Evolutionary conservation across 805 yeast genomes (phyloP).

Genomic region (Pichia scutulata): DNA sequence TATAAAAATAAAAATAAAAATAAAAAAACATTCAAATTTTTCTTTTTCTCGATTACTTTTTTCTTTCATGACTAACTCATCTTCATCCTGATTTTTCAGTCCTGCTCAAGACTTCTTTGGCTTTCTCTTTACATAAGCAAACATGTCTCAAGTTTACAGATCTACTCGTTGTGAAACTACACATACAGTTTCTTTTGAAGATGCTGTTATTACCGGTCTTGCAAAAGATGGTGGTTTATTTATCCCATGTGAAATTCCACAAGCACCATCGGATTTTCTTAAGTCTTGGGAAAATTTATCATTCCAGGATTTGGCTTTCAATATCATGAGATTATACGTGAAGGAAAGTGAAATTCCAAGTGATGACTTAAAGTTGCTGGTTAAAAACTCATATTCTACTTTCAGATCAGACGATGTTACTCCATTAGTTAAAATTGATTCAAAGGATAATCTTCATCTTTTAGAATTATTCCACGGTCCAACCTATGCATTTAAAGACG

Average conservation of each 20-base stretch:
- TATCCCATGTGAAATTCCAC: conserved; percentile 78
- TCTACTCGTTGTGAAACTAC: conserved; percentile 61
- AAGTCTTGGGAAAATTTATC: conserved; percentile 63
- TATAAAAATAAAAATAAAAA: background rate
- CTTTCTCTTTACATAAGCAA: background rate
- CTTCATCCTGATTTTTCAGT: background rate
- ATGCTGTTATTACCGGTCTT: conserved; percentile 79
- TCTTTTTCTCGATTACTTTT: background rate
- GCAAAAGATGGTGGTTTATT: conserved; percentile 97
- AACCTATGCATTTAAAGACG: conserved; percentile 98
- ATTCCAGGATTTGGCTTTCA: conserved; percentile 82
- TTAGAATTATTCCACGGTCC: conserved; percentile 98
- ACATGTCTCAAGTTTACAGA: conserved; percentile 55
- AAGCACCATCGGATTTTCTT: conserved; percentile 45
- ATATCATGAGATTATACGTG: conserved; percentile 77
- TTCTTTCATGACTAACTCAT: background rate
- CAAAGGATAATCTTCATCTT: conserved; percentile 50
- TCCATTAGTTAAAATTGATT: conserved; percentile 55
- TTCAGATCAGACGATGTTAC: conserved; percentile 87
- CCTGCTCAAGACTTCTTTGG: background rate
- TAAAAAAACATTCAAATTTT: background rate
- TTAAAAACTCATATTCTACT: conserved; percentile 74
- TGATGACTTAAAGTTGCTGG: conserved; percentile 54
- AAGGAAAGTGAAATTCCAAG: conserved; percentile 64
- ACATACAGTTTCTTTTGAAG: conserved; percentile 62